phyloP scores from a whole-genome alignment of 805 yeast genomes.

The Torulaspora microellipsoides region DNA sequence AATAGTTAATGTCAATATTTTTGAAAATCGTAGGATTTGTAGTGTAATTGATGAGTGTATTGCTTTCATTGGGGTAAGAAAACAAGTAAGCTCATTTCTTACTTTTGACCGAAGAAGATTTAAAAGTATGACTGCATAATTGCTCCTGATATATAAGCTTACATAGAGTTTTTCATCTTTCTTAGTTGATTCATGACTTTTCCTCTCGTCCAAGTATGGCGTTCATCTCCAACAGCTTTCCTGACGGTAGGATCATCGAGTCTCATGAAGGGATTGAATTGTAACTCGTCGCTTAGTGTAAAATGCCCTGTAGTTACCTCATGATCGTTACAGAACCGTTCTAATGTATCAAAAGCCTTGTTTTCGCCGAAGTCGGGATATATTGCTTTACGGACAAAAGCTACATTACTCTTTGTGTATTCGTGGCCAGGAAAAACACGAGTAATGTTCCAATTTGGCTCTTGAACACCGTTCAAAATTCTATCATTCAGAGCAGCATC shows the following conservation, averaged over 20 bases:
- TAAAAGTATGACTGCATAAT: too few species aligned
- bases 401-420: slow-evolving; percentile 78
- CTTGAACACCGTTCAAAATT: slow-evolving; percentile 56
- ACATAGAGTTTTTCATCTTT: slow-evolving; percentile 64
- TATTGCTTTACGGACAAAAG: slow-evolving; percentile 66
- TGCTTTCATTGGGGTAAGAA: too few species aligned
- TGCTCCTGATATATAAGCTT: slow-evolving; percentile 2
- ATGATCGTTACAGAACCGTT: slow-evolving; percentile 44
- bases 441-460: slow-evolving; percentile 40
- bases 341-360: slow-evolving; percentile 50
- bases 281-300: slow-evolving; percentile 77
- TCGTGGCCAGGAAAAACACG: slow-evolving; percentile 92
- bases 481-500: slow-evolving; percentile 54
- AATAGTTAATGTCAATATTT: too few species aligned
- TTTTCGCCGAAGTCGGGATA: slow-evolving; percentile 38
- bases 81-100: too few species aligned
- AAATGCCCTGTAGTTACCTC: slow-evolving; percentile 82
- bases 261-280: slow-evolving; percentile 88
- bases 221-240: slow-evolving; percentile 50
- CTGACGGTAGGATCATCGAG: slow-evolving; percentile 59
- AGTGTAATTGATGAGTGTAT: too few species aligned
- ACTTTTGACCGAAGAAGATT: too few species aligned
- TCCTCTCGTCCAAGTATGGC: slow-evolving; percentile 33
- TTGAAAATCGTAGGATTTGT: too few species aligned
- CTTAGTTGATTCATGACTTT: slow-evolving; percentile 72